Evolutionary conservation across 768 basidiomycete genomes (phyloP), one percentile per base, ranked within the genome.

Genomic region (Hygrophorus russula): DNA sequence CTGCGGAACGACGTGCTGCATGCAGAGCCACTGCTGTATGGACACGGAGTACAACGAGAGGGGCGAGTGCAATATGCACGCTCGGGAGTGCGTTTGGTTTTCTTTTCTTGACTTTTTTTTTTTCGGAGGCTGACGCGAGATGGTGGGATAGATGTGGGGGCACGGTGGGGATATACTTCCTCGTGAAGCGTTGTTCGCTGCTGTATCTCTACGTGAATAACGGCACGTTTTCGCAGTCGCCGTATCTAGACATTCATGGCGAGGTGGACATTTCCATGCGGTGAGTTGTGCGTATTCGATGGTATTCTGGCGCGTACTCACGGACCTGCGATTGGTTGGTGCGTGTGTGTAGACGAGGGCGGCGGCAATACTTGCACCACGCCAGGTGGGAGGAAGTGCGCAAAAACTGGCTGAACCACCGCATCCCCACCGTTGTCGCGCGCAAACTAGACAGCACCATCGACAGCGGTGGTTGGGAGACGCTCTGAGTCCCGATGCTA

Each of bases 1-100:
- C 40, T 99, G 96, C 51, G 96, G 96, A 0, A 67, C 77, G 38
- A 79, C 82, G 11, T 78, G 85, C 8, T 98, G 96, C 56, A 74
- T 93, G 67, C 84, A 90, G 57, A 89, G 88, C 51, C 82, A 92
- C 49, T 99, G 96, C 55, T 99, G 96, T 58, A 67, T 70, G 50
- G 90, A 91, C 49, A 53, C 60, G 40, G 71, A 78, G 20, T 76
- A 80, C 34, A 71, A 67, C 13, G 67, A 71, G 12, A 66, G 82
- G 18, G 96, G 94, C 20, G 94, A 99, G 56, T 97, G 93, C 59
- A 99, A 97, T 58, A 76, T 86, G 70, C 96, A 98, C 57, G 87
- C 83, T 40, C 72, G 91, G 73, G 84, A 88, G 94, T 96, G 56
- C 56, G 91, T 80, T 5, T 27, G 28, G 43, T 45, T 24, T 36